Evolutionary conservation across 164 flowering plant genomes (phyloP).

Genomic region (Magnolia officinalis): DNA sequence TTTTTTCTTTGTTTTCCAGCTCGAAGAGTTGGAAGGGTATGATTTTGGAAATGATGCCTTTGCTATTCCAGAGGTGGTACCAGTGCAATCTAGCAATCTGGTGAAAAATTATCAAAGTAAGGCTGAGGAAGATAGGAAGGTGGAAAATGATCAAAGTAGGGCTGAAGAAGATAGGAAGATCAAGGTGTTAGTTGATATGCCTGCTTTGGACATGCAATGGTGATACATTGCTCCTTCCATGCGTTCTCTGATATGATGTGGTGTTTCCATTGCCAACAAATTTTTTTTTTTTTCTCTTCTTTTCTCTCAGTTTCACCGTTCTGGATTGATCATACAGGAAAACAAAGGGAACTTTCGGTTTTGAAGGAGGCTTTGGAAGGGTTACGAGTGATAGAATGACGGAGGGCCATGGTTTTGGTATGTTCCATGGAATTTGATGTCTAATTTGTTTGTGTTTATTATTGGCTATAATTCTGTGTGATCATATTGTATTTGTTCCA

Average conservation of each 20-base stretch:
- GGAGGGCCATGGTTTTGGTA: slow-evolving; percentile 83
- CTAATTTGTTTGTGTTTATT: background rate
- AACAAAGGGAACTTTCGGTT: slow-evolving; percentile 17
- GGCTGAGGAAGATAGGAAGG: slow-evolving; percentile 88
- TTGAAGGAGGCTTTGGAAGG: slow-evolving; percentile 84
- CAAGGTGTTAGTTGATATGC: slow-evolving; percentile 40
- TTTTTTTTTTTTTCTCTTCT: no score
- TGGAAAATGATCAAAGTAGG: slow-evolving; percentile 52
- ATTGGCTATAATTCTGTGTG: background rate
- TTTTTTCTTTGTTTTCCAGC: slow-evolving; percentile 31
- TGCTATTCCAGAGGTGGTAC: slow-evolving; percentile 66
- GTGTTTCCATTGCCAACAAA: no score
- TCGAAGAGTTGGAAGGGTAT: slow-evolving; percentile 78
- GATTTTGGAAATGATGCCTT: slow-evolving; percentile 90
- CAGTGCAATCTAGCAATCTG: slow-evolving; percentile 41
- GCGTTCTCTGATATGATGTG: no score
- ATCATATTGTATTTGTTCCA: background rate
- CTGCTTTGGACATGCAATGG: no score
- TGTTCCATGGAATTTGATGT: background rate
- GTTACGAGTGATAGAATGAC: slow-evolving; percentile 66
- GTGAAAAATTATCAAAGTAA: slow-evolving; percentile 51
- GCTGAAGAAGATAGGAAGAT: slow-evolving; percentile 92
- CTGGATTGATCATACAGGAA: no score
- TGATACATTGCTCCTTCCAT: no score
- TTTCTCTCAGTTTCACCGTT: no score